phyloP scores from a whole-genome alignment of 139 green algal species.

The Auxenochlorella pyrenoidosa region DNA sequence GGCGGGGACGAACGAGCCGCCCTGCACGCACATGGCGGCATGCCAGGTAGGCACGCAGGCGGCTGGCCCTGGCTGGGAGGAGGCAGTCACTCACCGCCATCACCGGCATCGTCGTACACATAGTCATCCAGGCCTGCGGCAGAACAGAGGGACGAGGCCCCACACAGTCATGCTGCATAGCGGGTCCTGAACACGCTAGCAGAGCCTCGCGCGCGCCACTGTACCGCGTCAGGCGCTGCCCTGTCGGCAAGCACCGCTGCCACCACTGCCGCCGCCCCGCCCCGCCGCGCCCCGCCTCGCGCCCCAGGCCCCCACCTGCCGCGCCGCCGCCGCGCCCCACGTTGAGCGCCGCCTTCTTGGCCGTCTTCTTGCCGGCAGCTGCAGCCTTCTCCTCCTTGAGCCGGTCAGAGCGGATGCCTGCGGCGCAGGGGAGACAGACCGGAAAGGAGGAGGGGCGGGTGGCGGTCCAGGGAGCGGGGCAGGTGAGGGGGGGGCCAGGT shows the following conservation, averaged over 20 bases:
- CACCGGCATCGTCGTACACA: constrained; percentile 67
- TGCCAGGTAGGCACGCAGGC: no score
- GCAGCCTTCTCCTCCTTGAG: constrained; percentile 75
- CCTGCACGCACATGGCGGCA: no score
- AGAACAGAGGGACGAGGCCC: not conserved
- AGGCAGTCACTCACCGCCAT: not conserved
- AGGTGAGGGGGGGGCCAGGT: no score
- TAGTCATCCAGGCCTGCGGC: constrained; percentile 81
- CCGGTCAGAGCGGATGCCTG: constrained; percentile 67
- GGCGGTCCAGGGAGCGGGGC: no score
- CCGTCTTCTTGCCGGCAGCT: constrained; percentile 57
- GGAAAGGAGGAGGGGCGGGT: no score
- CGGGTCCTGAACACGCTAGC: no score
- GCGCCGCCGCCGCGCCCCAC: constrained; percentile 61
- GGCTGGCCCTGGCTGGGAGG: no score
- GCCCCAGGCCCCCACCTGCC: constrained; percentile 36
- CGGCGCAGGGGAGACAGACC: no score
- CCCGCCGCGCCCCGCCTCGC: no score
- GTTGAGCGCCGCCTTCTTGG: constrained; percentile 80
- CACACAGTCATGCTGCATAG: not conserved
- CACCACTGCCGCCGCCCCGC: not conserved
- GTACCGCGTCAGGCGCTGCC: not conserved
- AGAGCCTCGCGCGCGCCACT: not conserved
- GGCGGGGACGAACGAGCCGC: no score
- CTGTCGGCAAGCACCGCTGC: not conserved